A percentile compares a stretch with the other conserved stretches of the same genome.
These are phyloP conservation scores for Comarum palustre DNA, from an alignment of 306 rosid species.

Conservation along the genomic window DNA sequence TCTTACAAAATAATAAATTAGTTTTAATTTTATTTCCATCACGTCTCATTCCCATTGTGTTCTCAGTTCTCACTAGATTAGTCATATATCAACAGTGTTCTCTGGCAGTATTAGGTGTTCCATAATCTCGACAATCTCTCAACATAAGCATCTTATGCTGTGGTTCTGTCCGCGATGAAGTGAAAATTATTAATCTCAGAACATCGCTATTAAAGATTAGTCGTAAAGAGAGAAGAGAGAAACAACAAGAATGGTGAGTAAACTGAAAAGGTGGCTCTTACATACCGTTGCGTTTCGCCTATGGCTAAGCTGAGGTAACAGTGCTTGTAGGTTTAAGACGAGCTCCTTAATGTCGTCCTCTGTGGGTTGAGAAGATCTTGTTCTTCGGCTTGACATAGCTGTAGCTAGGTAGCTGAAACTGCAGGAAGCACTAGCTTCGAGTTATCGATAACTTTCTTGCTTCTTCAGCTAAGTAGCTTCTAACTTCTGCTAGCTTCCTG, in stretches of 20 bases:
- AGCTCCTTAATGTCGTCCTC: constrained; percentile 35
- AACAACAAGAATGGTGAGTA: neutral
- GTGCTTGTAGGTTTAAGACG: constrained; percentile 29
- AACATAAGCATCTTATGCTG: neutral
- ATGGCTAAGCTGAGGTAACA: constrained; percentile 36
- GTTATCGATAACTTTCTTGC: neutral
- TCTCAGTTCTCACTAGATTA: neutral
- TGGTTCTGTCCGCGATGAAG: neutral
- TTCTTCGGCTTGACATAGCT: constrained; percentile 29
- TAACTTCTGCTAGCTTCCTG: neutral
- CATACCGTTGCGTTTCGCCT: constrained; percentile 24
- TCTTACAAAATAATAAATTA: neutral
- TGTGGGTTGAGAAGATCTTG: constrained; percentile 17
- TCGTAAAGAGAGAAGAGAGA: neutral
- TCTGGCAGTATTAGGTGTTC: neutral
- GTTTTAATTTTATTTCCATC: neutral
- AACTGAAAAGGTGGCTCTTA: neutral
- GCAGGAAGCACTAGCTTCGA: neutral
- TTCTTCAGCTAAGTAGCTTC: neutral
- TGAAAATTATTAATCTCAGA: neutral
- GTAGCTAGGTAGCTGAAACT: neutral
- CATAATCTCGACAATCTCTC: neutral
- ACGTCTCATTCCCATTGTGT: neutral
- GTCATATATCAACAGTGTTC: neutral
- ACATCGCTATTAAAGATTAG: neutral